Evolutionary conservation across 306 rosid species (phyloP).

Genomic region (Ammopiptanthus mongolicus): DNA sequence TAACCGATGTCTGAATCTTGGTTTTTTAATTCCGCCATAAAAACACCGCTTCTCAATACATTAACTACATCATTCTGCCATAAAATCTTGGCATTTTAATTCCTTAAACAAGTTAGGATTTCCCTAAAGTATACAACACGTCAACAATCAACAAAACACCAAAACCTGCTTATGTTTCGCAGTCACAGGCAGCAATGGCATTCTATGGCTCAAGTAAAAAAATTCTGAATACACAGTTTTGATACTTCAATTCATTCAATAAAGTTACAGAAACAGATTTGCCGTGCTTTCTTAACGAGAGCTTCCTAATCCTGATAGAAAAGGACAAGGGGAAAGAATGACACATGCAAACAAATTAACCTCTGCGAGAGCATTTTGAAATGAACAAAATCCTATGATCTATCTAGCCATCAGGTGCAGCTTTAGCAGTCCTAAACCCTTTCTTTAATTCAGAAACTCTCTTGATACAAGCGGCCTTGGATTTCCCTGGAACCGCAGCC

Average conservation of each 20-base stretch:
- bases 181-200: neutral
- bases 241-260: neutral
- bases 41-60: too few relatives aligned
- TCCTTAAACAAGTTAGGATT: too few relatives aligned
- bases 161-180: neutral
- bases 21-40: too few relatives aligned
- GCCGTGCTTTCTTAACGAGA: neutral
- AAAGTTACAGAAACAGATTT: neutral
- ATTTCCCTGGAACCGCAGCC: slow-evolving; percentile 80
- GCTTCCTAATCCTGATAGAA: neutral
- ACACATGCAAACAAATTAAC: neutral
- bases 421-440: slow-evolving; percentile 74
- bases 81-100: too few relatives aligned
- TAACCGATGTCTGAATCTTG: too few relatives aligned
- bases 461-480: slow-evolving; percentile 80
- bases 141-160: neutral
- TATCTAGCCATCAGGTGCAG: slow-evolving; percentile 32
- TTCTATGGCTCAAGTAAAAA: neutral
- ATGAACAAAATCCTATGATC: neutral
- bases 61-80: too few relatives aligned
- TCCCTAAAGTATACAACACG: neutral
- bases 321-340: too few relatives aligned
- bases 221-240: neutral
- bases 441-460: slow-evolving; percentile 76
- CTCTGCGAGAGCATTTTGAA: neutral